Conservation (phyloP, 306 rosid species). For the Lotus japonicus region DNA sequence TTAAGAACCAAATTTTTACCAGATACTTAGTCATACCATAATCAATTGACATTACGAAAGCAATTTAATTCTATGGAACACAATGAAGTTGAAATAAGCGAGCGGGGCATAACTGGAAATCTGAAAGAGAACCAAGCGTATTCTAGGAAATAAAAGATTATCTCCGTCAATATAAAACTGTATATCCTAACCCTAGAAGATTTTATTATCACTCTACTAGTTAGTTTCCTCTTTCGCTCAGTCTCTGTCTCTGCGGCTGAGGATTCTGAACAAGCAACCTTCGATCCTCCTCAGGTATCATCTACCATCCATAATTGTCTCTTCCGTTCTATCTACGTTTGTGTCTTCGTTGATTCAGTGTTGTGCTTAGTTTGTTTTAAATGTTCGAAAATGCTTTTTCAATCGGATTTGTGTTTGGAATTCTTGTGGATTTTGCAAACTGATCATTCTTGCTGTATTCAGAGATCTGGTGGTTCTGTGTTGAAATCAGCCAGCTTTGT, state of each 20-base stretch:
- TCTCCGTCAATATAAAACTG: background rate
- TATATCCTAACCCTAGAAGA: background rate
- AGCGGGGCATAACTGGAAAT: background rate
- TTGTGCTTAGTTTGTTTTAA: no score
- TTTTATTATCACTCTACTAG: background rate
- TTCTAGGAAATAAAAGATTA: no score
- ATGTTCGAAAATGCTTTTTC: no score
- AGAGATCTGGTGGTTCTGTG: background rate
- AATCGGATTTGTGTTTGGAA: no score
- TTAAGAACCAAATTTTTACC: no score
- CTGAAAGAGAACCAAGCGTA: background rate
- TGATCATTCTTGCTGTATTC: background rate
- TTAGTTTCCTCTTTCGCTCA: background rate
- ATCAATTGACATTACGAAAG: no score
- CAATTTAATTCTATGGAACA: no score
- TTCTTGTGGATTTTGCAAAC: no score
- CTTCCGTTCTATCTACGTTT: background rate
- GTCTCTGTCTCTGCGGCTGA: conserved; percentile 22
- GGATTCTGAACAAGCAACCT: conserved; percentile 2
- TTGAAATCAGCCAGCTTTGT: background rate
- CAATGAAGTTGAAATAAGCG: background rate
- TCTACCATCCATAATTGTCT: background rate
- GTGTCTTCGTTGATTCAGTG: background rate
- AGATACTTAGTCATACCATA: no score
- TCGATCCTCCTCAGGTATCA: conserved; percentile 4